Percentiles rank a stretch among this genome's conserved stretches.
These are phyloP conservation scores for Termitomyces sp. DNA, from an alignment of 768 basidiomycete genomes.

Conservation along the genomic window DNA sequence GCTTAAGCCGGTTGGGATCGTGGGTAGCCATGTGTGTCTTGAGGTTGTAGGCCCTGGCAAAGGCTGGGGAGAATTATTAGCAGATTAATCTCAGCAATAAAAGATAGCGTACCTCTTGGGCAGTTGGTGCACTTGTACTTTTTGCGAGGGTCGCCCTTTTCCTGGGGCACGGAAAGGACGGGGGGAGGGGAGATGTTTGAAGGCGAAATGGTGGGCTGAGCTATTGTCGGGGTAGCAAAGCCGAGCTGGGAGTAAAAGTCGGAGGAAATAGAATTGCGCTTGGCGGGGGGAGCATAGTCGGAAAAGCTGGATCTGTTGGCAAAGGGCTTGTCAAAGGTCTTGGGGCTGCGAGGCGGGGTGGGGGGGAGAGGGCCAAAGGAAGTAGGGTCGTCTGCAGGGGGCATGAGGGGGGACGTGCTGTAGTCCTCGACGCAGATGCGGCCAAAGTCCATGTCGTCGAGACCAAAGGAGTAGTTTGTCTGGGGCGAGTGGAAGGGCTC, in stretches of 20 bases:
- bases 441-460: slow-evolving; percentile 69
- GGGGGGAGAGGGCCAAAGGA: slow-evolving; percentile 59
- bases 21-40: slow-evolving; percentile 97
- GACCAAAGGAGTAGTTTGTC: slow-evolving; percentile 35
- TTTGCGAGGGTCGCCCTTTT: slow-evolving; percentile 66
- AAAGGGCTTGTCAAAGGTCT: slow-evolving; percentile 21
- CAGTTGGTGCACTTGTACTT: slow-evolving; percentile 78
- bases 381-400: slow-evolving; percentile 42
- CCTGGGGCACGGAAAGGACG: slow-evolving; percentile 26
- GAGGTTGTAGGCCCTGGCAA: slow-evolving; percentile 90
- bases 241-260: slow-evolving; percentile 53
- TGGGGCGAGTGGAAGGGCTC: slow-evolving; percentile 52
- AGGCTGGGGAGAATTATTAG: slow-evolving; percentile 48
- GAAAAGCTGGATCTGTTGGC: slow-evolving; percentile 64
- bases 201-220: slow-evolving; percentile 54
- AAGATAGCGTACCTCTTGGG: slow-evolving; percentile 55
- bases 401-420: slow-evolving; percentile 16
- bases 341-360: slow-evolving; percentile 55
- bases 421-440: slow-evolving; percentile 64
- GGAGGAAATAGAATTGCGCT: slow-evolving; percentile 38
- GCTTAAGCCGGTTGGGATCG: slow-evolving; percentile 88
- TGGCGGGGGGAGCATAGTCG: slow-evolving; percentile 54
- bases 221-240: slow-evolving; percentile 31
- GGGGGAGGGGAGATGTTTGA: slow-evolving; percentile 55
- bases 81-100: slow-evolving; percentile 9